Base-by-base conservation (phyloP, 2,329 filamentous ascomycete genomes). In the Phialemoniopsis sp. region DNA sequence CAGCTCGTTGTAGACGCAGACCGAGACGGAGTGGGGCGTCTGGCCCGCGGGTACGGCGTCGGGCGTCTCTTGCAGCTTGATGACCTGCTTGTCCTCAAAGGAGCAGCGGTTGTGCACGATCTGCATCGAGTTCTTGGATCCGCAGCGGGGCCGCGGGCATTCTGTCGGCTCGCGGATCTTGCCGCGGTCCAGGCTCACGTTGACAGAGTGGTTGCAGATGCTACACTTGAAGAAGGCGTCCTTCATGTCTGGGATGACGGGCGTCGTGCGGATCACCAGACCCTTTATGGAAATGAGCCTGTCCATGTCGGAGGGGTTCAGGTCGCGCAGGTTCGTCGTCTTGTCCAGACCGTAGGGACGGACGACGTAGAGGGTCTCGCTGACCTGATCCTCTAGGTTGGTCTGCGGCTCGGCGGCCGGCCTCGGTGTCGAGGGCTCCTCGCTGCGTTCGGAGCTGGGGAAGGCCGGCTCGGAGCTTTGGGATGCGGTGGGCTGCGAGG, bases 221-320 rank as follows among this genome's bases (percentile, higher is more conserved):
- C 89, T 87, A 67, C 93, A 98, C 47, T 88, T 86, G 78, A 98
- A 98, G 67, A 95, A 96, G 1, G 93, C 93, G 58, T 95, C 88
- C 66, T 94, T 96, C 94, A 98, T 98, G 54, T 98, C 93, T 1
- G 93, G 93, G 48, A 98, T 97, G 48, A 98, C 87, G 1, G 93
- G 89, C 0, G 93, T 97, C 4, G 93, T 87, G 46, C 93, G 83
- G 55, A 98, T 98, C 44, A 98, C 93, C 13, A 98, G 74, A 34
- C 93, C 93, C 65, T 97, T 98, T 64, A 98, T 84, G 49, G 85
- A 88, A 49, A 98, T 85, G 48, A 98, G 78, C 57, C 94, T 94
- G 64, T 98, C 94, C 79, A 97, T 95, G 56, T 97, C 85, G 40
- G 86, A 86, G 5, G 93, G 93, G 57, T 98, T 95, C 29, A 98